Percentiles rank a stretch among this genome's conserved stretches.
Evolutionary conservation across 1,284 basidiomycete genomes (phyloP).

Genomic region (Heterobasidion irregulare): DNA sequence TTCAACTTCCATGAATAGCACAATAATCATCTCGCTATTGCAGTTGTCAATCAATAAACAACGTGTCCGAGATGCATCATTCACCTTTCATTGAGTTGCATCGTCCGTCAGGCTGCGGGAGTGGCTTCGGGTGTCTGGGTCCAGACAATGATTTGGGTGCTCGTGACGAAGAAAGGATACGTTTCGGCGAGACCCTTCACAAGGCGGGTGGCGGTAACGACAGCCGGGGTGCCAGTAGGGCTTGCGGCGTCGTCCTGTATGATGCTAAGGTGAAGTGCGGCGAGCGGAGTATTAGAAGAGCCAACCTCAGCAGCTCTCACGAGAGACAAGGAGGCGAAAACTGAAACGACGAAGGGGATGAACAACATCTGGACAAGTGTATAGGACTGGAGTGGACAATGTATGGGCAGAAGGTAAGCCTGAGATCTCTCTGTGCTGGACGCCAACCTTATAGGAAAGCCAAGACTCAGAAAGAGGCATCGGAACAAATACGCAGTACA

Average conservation of each 20-base stretch:
- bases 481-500: not conserved
- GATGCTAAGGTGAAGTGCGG: not conserved
- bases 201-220: not conserved
- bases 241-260: not conserved
- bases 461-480: not conserved
- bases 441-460: not conserved
- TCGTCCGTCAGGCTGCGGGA: too few species aligned
- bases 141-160: not conserved
- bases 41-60: too few species aligned
- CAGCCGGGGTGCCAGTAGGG: not conserved
- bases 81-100: too few species aligned
- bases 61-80: too few species aligned
- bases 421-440: not conserved
- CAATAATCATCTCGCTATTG: too few species aligned
- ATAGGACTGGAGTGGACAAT: not conserved
- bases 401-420: not conserved
- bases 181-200: not conserved
- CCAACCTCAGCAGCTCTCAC: not conserved
- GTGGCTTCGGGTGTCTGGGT: not conserved
- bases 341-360: not conserved
- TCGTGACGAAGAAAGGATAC: not conserved
- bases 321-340: not conserved
- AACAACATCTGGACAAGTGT: not conserved
- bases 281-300: not conserved
- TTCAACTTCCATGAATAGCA: too few species aligned